Percentiles rank a stretch among this genome's conserved stretches.
Conservation (phyloP, 2,329 filamentous ascomycete species). For the Didymella pomorum region DNA sequence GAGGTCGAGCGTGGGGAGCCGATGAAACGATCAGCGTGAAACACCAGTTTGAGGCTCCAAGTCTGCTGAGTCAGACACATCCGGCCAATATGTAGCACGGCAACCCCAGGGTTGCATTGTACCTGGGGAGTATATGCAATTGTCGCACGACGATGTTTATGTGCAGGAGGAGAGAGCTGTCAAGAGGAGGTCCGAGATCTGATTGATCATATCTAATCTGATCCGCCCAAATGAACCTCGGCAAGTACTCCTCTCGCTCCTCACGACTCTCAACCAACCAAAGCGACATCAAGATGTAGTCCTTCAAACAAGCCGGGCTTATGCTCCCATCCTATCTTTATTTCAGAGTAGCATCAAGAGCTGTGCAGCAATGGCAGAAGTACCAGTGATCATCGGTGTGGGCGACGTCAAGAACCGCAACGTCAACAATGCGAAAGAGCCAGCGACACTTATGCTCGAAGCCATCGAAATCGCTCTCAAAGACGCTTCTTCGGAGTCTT, state of each 20-base stretch:
- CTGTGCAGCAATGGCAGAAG: conserved; percentile 14
- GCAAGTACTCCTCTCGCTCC: conserved; percentile 17
- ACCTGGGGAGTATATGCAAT: too few species aligned
- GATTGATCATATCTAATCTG: conserved; percentile 8
- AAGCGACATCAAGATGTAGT: conserved; percentile 6
- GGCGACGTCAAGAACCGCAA: conserved; percentile 69
- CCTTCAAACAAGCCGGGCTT: neutral
- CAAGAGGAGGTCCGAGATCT: neutral
- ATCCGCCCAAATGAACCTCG: conserved; percentile 20
- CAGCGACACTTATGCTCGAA: conserved; percentile 65
- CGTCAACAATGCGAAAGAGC: conserved; percentile 61
- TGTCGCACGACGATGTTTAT: neutral
- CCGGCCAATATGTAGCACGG: too few species aligned
- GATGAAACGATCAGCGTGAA: conserved; percentile 16
- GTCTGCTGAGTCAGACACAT: conserved; percentile 4
- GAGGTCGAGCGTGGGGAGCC: conserved; percentile 17
- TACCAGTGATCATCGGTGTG: conserved; percentile 68
- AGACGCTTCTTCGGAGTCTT: conserved; percentile 55
- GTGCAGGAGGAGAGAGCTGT: neutral
- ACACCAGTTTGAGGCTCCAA: conserved; percentile 4
- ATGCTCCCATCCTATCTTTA: neutral
- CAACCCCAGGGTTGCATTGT: neutral
- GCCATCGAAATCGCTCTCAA: conserved; percentile 62
- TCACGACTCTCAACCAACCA: conserved; percentile 14
- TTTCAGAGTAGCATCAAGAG: neutral